Percentiles rank a stretch among this genome's conserved stretches.
phyloP scores from a whole-genome alignment of 2,329 filamentous ascomycete genomes.

The Ceratocystis harringtonii region DNA sequence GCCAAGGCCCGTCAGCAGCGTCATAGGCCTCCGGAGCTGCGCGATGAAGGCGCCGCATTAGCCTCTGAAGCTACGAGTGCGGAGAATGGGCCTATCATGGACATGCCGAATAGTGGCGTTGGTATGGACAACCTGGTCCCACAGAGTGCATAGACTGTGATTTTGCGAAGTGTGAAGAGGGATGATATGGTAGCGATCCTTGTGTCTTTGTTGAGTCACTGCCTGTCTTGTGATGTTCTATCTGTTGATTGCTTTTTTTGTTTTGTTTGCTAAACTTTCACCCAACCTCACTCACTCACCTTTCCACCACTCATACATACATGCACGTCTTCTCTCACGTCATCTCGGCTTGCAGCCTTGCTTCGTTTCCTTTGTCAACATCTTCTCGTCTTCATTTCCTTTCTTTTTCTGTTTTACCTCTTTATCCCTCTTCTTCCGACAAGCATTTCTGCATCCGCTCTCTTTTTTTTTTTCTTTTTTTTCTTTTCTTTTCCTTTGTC shows the following conservation, averaged over 20 bases:
- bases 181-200: neutral
- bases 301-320: neutral
- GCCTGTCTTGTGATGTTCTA: neutral
- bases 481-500: neutral
- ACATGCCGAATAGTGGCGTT: slow-evolving; percentile 25
- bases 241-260: neutral
- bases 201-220: slow-evolving; percentile 3
- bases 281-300: neutral
- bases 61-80: slow-evolving; percentile 22
- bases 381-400: neutral
- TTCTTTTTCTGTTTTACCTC: neutral
- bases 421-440: neutral
- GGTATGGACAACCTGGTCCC: slow-evolving; percentile 26
- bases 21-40: slow-evolving; percentile 76
- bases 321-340: neutral
- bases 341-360: neutral
- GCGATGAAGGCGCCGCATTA: slow-evolving; percentile 44
- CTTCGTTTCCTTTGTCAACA: neutral
- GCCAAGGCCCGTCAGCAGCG: slow-evolving; percentile 76
- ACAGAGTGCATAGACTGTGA: slow-evolving; percentile 20
- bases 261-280: neutral
- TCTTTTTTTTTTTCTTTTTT: neutral
- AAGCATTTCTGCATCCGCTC: neutral
- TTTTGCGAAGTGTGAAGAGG: neutral
- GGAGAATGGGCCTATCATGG: slow-evolving; percentile 21